These are phyloP conservation scores for Melaleuca alternifolia DNA, from an alignment of 345 rosid species.

Conservation along the genomic window DNA sequence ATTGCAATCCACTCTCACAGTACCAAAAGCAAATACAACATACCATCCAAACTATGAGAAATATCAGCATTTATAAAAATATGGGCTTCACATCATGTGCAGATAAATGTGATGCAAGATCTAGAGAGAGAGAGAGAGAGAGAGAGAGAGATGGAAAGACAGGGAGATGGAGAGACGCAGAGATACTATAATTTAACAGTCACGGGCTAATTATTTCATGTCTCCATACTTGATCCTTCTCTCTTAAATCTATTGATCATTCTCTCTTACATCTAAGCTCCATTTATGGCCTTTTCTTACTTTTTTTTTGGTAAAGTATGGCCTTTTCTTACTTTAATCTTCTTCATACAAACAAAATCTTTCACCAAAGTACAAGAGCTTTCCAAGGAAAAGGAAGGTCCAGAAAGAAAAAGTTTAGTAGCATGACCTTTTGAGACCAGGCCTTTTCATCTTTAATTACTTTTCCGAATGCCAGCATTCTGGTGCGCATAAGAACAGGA, in stretches of 20 bases:
- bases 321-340: neutral
- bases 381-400: neutral
- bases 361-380: neutral
- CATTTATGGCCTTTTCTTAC: neutral
- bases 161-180: neutral
- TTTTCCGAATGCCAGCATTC: neutral
- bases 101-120: neutral
- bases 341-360: neutral
- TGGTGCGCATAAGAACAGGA: neutral
- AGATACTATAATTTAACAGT: neutral
- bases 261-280: neutral
- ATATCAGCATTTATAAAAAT: neutral
- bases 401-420: neutral
- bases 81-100: neutral
- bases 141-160: neutral
- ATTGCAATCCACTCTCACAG: constrained; percentile 5
- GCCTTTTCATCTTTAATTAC: neutral
- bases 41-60: neutral
- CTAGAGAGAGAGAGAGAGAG: neutral
- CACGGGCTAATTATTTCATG: neutral
- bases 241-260: neutral
- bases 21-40: neutral
- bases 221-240: neutral
- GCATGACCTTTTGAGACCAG: neutral
- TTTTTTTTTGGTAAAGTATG: too few relatives aligned